phyloP scores from a whole-genome alignment of 2,329 filamentous ascomycete genomes.

The Nemania abortiva region DNA sequence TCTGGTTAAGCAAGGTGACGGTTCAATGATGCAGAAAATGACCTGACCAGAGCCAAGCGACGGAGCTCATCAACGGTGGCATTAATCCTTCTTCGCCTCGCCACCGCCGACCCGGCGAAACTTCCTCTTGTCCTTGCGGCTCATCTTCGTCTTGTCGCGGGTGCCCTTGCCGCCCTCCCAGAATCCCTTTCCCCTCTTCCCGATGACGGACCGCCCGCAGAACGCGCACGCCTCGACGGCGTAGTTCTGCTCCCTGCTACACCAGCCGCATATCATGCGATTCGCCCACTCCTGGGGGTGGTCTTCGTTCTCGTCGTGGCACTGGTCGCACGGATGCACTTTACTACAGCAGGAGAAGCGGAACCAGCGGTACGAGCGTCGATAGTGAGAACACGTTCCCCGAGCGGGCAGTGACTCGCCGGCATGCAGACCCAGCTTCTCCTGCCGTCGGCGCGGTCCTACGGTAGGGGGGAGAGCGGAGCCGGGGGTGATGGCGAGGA shows the following conservation, averaged over 20 bases:
- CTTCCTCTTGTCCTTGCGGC: constrained; percentile 80
- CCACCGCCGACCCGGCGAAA: constrained; percentile 69
- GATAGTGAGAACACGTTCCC: constrained; percentile 70
- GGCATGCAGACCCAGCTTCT: constrained; percentile 67
- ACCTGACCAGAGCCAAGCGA: not conserved
- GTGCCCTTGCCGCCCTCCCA: constrained; percentile 91
- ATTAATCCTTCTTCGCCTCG: constrained; percentile 53
- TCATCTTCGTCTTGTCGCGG: constrained; percentile 78
- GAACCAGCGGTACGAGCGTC: constrained; percentile 72
- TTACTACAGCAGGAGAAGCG: constrained; percentile 72
- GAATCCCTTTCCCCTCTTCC: constrained; percentile 75
- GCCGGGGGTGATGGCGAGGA: constrained; percentile 75
- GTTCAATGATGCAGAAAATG: not conserved
- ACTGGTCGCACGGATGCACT: constrained; percentile 74
- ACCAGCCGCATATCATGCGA: constrained; percentile 84
- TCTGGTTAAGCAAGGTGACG: not conserved
- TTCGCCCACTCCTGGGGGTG: constrained; percentile 86
- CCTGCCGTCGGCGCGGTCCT: constrained; percentile 61
- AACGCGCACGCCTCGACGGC: constrained; percentile 79
- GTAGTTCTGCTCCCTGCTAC: constrained; percentile 85
- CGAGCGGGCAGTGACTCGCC: constrained; percentile 67
- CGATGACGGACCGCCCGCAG: constrained; percentile 77
- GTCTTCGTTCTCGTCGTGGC: constrained; percentile 78
- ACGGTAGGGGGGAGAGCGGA: constrained; percentile 56
- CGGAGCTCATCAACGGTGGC: not conserved